These are phyloP conservation scores for Claviceps sp. DNA, from an alignment of 2,329 filamentous ascomycete genomes.

Conservation along the genomic window DNA sequence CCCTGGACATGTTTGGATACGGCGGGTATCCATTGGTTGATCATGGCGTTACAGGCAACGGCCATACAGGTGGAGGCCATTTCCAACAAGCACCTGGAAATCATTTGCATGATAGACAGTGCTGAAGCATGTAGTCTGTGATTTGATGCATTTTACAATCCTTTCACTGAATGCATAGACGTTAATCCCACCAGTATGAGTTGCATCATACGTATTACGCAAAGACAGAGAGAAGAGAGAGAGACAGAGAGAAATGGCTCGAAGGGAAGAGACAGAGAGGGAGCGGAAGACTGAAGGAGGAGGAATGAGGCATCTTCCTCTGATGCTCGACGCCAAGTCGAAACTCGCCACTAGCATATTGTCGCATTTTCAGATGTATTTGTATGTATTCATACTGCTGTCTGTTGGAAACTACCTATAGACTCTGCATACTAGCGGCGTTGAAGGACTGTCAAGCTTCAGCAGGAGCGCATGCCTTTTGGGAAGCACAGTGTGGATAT, in stretches of 20 bases:
- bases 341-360: constrained; percentile 3
- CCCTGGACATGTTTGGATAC: constrained; percentile 19
- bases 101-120: neutral
- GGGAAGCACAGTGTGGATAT: too few species aligned
- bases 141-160: neutral
- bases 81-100: constrained; percentile 3
- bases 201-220: neutral
- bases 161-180: neutral
- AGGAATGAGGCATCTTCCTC: neutral
- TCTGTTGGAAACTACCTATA: neutral
- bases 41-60: constrained; percentile 5
- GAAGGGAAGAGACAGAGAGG: neutral
- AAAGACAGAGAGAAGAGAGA: too few species aligned
- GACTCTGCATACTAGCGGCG: neutral
- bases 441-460: neutral
- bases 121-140: neutral
- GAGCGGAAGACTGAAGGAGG: neutral
- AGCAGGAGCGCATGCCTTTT: too few species aligned
- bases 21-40: constrained; percentile 13
- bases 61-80: constrained; percentile 1
- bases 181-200: neutral
- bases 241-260: neutral
- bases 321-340: neutral
- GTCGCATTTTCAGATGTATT: constrained; percentile 7
- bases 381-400: constrained; percentile 7